A percentile compares a stretch with the other conserved stretches of the same genome.
Conservation (phyloP, 2,329 filamentous ascomycete species). For the Aspergillus neotritici region DNA sequence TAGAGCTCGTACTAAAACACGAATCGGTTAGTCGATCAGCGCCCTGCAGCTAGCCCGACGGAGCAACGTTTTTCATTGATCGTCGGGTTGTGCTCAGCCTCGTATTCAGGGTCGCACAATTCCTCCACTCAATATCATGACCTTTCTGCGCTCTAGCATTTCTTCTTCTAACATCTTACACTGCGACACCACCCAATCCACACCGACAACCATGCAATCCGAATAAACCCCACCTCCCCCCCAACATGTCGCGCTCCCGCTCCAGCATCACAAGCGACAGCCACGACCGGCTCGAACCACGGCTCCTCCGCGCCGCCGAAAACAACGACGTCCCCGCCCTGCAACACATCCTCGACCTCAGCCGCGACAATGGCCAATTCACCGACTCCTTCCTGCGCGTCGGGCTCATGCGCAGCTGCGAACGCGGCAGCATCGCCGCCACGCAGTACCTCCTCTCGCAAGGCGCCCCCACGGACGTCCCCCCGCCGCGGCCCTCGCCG, state of each 20-base stretch:
- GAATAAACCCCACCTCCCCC: neutral
- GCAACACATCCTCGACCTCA: constrained; percentile 26
- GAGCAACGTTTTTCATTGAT: too few species aligned
- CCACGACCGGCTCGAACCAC: constrained; percentile 38
- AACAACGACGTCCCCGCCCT: constrained; percentile 32
- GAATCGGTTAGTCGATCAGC: too few species aligned
- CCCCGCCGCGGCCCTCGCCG: constrained; percentile 27
- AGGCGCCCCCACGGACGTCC: constrained; percentile 35
- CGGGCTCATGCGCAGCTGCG: constrained; percentile 37
- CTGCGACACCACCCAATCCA: too few species aligned
- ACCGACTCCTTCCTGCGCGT: constrained; percentile 36
- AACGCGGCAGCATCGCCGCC: constrained; percentile 30
- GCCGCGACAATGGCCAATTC: constrained; percentile 32
- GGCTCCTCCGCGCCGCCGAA: constrained; percentile 37
- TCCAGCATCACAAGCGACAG: constrained; percentile 32
- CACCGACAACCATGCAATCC: too few species aligned
- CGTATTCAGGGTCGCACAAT: too few species aligned
- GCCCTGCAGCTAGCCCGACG: too few species aligned
- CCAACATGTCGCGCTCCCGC: constrained; percentile 23
- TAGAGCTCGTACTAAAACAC: too few species aligned
- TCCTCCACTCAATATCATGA: too few species aligned
- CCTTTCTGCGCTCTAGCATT: too few species aligned
- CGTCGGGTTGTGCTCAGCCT: too few species aligned
- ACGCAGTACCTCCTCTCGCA: constrained; percentile 33
- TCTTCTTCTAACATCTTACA: too few species aligned